Base-by-base conservation (phyloP, 768 basidiomycete genomes). In the Podaxis sp. region DNA sequence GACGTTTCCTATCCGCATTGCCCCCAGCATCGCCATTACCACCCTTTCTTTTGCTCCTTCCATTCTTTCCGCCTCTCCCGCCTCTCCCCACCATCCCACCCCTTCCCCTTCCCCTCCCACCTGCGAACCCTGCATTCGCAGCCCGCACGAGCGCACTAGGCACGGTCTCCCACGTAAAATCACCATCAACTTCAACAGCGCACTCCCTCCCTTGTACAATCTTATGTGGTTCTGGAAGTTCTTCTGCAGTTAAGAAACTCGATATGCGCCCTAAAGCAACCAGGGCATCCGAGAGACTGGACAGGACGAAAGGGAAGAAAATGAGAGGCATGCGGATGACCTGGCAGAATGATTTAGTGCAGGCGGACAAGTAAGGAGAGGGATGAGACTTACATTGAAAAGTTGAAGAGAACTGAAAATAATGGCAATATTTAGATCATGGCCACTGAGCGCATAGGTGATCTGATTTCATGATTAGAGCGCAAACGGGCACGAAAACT, bases 341-440 rank as follows among this genome's bases (percentile, higher is more conserved):
- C 85, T 86, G 61, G 11, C 24, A 7, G 25, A 11, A 29, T n/a
- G 4, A 36, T 19, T 13, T 22, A 24, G n/a, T 29, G 0, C 19
- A 12, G 4, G 3, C 13, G 24, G 11, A 22, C 22, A 37, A 58
- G 17, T 25, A 9, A 25, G 4, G 22, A 55, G 5, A 57, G 37
- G 22, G 36, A 2, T 17, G 25, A 4, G 8, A 69, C 77, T 27
- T 40, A 84, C 83, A 63, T 86, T 86, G 75, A 87, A 86, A 29
- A 85, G 73, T 63, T 87, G 85, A 22, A 88, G 71, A 5, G 82
- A 80, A 4, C 78, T 74, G 69, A 88, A 88, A 55, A 88, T 82
- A 57, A 77, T 73, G 0, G 85, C 82, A 2, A 85, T 71, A 63
- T 82, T 78, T 33, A 88, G 77, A 6, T 74, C 68, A 61, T 88